Evolutionary conservation across 169 alveolate species (phyloP), one percentile per base, ranked within the genome.

Genomic region (Plasmodium cynomolgi): DNA sequence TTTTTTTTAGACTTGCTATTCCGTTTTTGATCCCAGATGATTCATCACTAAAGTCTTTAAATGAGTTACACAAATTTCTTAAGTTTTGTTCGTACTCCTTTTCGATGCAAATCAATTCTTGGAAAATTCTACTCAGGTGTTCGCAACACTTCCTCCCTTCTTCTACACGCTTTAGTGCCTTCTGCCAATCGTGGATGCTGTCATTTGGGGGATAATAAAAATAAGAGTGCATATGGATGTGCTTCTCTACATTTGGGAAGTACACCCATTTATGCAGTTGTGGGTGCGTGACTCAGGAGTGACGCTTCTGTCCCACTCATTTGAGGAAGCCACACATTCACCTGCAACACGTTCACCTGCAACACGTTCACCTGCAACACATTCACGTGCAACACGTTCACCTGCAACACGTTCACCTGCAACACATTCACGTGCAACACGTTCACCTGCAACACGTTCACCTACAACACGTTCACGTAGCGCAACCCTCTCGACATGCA

Each of bases 111-210:
- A 86, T 54, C 6, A 86, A 44, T 29, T 86, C 93, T 8, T 20
- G 37, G 68, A 86, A 86, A 6, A 86, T 77, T 9, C 15, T 74
- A 20, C 81, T 86, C 20, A 86, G 68, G 17, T 77, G 75, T 54
- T 86, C 93, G 33, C 71, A 86, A 6, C 93, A 86, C 1, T 47
- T 77, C n/a, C 93, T n/a, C 8, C 93, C 93, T 37, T 86, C 93
- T 9, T 86, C 93, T 29, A 86, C 93, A 41, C 93, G 33, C n/a
- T 58, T 34, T 29, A 86, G 23, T 13, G 93, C 93, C 33, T 86
- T 86, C 80, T 75, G 44, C 93, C 93, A 86, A 39, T 86, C 88
- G 23, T 56, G n/a, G 20, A 75, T 86, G 54, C 93, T 86, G 71
- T 31, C 20, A 84, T 29, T 23, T 33, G 56, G 62, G 62, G 44